Base-by-base conservation (phyloP, 352 stramenopile species). In the Phytophthora niederhauseri region DNA sequence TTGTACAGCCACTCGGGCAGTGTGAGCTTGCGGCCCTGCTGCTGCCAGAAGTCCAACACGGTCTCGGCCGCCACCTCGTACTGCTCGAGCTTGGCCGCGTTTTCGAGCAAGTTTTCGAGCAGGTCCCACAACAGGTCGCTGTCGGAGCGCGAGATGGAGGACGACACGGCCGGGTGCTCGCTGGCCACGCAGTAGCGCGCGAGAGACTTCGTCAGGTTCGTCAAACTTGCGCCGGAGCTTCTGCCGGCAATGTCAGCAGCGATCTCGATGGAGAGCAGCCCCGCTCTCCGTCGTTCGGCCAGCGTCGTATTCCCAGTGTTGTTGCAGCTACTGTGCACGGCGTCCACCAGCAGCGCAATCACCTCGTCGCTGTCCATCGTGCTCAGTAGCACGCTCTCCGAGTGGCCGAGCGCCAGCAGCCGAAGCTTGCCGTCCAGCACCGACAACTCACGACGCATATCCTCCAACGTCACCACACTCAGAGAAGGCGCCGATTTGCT, bases 401-500 rank as follows among this genome's bases (percentile, higher is more conserved):
- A 72, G 19, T 77, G 80, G 8, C 84, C 84, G 7, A 90, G 69
- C 9, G 77, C 56, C 31, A 91, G 43, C 12, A 94, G 71, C 19
- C 71, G 76, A 34, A 91, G 61, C 65, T 94, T 93, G 6, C 82
- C 86, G 28, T 91, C 83, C 38, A 94, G 50, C 14, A 92, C 73
- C 0, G 70, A 70, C 38, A 93, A 58, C 28, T 92, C 84, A 5
- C 75, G 68, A n/a, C 74, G 62, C 50, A 93, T 84, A 46, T 93
- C 82, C 24, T 87, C 75, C 19, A 81, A 72, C 0, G 86, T 92
- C 6, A 91, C 81, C 22, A 94, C 82, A 57, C 79, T 87, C 14
- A 90, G 41, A 14, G 77, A 76, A 1, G 64, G 56, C 2, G 57
- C 60, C 26, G 55, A 54, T 9, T 30, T 64, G 41, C 7, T 58